A percentile compares a stretch with the other conserved stretches of the same genome.
Evolutionary conservation across 2,329 filamentous ascomycete species (phyloP).

Genomic region (Corniculantispora saksenae): DNA sequence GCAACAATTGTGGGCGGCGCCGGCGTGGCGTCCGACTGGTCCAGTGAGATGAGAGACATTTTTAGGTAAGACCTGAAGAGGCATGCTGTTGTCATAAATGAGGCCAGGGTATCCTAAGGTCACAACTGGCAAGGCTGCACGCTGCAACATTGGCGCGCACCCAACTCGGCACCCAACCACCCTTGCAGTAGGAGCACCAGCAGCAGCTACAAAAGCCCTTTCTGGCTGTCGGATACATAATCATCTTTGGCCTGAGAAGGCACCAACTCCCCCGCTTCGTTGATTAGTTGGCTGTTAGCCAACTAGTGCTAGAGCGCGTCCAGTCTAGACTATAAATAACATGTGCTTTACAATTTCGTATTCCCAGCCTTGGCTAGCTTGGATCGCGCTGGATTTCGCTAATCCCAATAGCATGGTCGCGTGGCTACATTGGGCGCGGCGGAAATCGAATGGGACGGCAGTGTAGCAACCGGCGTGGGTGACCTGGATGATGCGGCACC

Average conservation of each 20-base stretch:
- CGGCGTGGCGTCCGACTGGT: background rate
- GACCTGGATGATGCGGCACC: background rate
- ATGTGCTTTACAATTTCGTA: background rate
- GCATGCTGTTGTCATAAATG: background rate
- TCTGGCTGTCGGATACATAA: background rate
- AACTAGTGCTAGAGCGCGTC: background rate
- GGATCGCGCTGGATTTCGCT: slow-evolving; percentile 12
- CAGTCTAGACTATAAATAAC: slow-evolving; percentile 8
- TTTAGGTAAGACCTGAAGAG: too few relatives aligned
- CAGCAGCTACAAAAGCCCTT: background rate
- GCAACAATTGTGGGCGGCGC: background rate
- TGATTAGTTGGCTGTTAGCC: background rate
- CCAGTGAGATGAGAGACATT: too few relatives aligned
- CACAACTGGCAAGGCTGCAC: background rate
- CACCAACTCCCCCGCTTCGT: background rate
- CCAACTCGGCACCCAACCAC: background rate
- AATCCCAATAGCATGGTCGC: background rate
- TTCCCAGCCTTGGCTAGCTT: slow-evolving; percentile 14
- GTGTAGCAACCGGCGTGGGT: slow-evolving; percentile 1
- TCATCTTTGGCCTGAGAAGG: background rate
- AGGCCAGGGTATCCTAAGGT: background rate
- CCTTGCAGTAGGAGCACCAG: background rate
- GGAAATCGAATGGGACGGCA: background rate
- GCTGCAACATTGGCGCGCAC: background rate
- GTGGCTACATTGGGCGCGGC: background rate